Base-by-base conservation (phyloP, 345 rosid species). In the Nephelium lappaceum region DNA sequence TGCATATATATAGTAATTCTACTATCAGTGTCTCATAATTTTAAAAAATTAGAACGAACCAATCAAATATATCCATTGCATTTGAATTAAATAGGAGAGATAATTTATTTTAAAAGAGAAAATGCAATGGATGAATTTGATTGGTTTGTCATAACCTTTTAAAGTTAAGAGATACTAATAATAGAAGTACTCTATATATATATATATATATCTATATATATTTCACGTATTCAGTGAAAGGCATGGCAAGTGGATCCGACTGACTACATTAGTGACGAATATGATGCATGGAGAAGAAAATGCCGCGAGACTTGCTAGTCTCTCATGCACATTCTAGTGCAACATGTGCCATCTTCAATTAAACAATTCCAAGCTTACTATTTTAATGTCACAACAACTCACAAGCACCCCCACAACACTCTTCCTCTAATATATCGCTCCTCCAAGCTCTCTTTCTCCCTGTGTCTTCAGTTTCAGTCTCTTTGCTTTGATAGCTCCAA, bases 241-340 rank as follows among this genome's bases (percentile, higher is more conserved):
- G 55, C 23, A 57, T 18, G 24, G 38, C 79, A 63, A 69, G 75
- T 47, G 72, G 79, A 73, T 64, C 61, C 47, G 23, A 19, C 79
- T 69, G 69, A 55, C 77, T 19, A 14, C 51, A 77, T 73, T 67
- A 69, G 49, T 63, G 43, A 47, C 63, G 43, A 24, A 57, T 11
- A 19, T 9, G 53, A 63, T 11, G 19, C 21, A 58, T 69, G 16
- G 67, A 73, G 81, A 11, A 49, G n/a, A 43, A 51, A 69, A 27
- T 65, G 82, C 69, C 82, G 77, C 79, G 42, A 38, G 39, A 53
- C 21, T 60, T 39, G 79, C 72, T 53, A 67, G 21, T 36, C 45
- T 36, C 24, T 23, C 63, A 53, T 51, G 71, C 51, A 18, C 9
- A 66, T n/a, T 15, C 62, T 21, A 21, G 21, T 38, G 1, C n/a